Conservation (phyloP, 2,329 filamentous ascomycete species). For the Byssochlamys sp. region DNA sequence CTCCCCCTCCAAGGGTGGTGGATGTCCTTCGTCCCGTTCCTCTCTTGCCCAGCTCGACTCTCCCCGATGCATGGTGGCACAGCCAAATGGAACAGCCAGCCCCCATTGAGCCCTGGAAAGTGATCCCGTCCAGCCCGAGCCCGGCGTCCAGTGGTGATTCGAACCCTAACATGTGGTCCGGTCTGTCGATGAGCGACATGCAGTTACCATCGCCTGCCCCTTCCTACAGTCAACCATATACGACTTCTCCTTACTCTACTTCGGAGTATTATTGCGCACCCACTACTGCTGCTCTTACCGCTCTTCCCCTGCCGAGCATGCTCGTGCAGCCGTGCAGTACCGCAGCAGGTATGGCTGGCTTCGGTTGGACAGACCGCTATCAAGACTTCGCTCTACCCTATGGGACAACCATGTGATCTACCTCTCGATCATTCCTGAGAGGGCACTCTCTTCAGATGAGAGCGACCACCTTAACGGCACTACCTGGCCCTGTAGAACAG, state of each 20-base stretch:
- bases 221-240: conserved; percentile 69
- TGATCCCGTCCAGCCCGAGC: conserved; percentile 79
- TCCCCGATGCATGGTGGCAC: conserved; percentile 69
- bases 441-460: neutral
- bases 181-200: conserved; percentile 62
- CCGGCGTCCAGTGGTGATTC: conserved; percentile 63
- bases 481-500: conserved; percentile 25
- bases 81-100: conserved; percentile 58
- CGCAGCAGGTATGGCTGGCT: conserved; percentile 63
- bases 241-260: conserved; percentile 54
- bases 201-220: conserved; percentile 69
- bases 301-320: conserved; percentile 77
- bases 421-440: neutral
- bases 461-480: neutral
- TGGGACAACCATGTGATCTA: conserved; percentile 72
- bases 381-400: conserved; percentile 67
- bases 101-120: conserved; percentile 77
- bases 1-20: conserved; percentile 78
- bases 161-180: conserved; percentile 65
- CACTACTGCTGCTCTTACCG: conserved; percentile 62
- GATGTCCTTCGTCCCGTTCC: conserved; percentile 81
- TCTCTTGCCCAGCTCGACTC: conserved; percentile 72
- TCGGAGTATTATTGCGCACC: conserved; percentile 69
- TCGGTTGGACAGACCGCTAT: conserved; percentile 71
- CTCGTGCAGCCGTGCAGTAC: conserved; percentile 74